Conservation (phyloP, 768 basidiomycete genomes). For the Leccinellum rugosiceps region DNA sequence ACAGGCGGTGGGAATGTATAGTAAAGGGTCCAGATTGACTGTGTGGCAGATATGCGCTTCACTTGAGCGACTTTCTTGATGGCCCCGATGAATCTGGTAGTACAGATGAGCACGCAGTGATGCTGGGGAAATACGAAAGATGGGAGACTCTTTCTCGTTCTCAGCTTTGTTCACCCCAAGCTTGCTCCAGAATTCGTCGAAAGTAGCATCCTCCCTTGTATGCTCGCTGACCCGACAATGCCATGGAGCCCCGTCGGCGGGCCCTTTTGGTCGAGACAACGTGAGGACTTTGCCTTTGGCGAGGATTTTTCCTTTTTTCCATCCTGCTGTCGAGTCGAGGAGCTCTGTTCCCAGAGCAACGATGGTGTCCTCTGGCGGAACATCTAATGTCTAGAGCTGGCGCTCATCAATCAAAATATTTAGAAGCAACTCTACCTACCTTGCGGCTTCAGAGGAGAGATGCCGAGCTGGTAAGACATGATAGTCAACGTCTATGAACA, state of each 20-base stretch:
- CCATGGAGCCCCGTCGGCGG: slow-evolving; percentile 61
- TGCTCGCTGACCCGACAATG: slow-evolving; percentile 68
- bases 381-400: slow-evolving; percentile 36
- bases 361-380: slow-evolving; percentile 59
- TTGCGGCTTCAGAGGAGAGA: slow-evolving; percentile 36
- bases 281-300: slow-evolving; percentile 55
- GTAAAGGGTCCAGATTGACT: slow-evolving; percentile 66
- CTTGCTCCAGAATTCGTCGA: slow-evolving; percentile 71
- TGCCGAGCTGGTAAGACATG: slow-evolving; percentile 39
- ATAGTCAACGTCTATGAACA: slow-evolving; percentile 1
- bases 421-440: slow-evolving; percentile 27
- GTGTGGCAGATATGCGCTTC: slow-evolving; percentile 59
- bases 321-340: slow-evolving; percentile 52
- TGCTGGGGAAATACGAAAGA: neutral
- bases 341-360: slow-evolving; percentile 52
- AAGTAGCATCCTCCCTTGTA: slow-evolving; percentile 59
- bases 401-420: neutral
- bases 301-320: slow-evolving; percentile 69
- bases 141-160: slow-evolving; percentile 64
- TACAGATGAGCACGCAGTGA: neutral
- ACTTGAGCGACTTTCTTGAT: slow-evolving; percentile 62
- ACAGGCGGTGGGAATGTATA: slow-evolving; percentile 72
- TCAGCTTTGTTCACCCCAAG: slow-evolving; percentile 62
- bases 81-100: slow-evolving; percentile 57
- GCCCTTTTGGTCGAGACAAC: slow-evolving; percentile 46